Evolutionary conservation across 2,329 filamentous ascomycete genomes (phyloP), one percentile per base, ranked within the genome.

Genomic region (Diaporthe eres): DNA sequence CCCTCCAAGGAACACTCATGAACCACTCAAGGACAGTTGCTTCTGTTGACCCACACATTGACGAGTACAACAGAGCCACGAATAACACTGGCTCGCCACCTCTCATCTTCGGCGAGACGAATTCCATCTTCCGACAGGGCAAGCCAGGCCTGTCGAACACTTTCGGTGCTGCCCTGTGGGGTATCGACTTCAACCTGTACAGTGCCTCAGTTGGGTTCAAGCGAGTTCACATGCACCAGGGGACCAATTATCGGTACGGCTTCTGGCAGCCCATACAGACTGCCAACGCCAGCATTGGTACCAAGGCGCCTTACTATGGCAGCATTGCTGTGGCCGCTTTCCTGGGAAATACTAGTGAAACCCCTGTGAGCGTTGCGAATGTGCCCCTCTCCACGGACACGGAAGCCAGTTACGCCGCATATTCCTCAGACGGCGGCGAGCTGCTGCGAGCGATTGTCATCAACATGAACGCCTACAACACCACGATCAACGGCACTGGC

Each of bases 161-260:
- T 0, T 93, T 93, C 80, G 92, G 91, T 49, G 91, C 91, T 13
- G 90, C 91, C 13, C 88, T 93, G 25, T 93, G 91, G 91, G 89
- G 86, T 34, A 80, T 92, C 17, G 91, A 93, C 82, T 93, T 92
- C 84, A 89, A 89, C 77, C 84, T 93, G 8, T 90, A 88, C 80
- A 87, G 86, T 72, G 91, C 91, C 1, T 84, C 88, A 0, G 86
- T 87, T 2, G 88, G 88, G 22, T 89, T 93, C 82, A 84, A 84
- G 60, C 87, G 91, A 28, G 86, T 91, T 3, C 90, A 92, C 80
- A 90, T 93, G 89, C 92, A 93, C 82, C 88, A 90, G 84, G 91
- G 91, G 15, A 92, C 89, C 19, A 87, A 92, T 80, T 93, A 91
- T 80, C 86, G 91, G 10, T 93, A 93, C 80, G 86, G 86, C 76